Evolutionary conservation across 192 early-diverging fungal genomes (phyloP), one percentile per base, ranked within the genome.

Genomic region (Umbelopsis isabellina): DNA sequence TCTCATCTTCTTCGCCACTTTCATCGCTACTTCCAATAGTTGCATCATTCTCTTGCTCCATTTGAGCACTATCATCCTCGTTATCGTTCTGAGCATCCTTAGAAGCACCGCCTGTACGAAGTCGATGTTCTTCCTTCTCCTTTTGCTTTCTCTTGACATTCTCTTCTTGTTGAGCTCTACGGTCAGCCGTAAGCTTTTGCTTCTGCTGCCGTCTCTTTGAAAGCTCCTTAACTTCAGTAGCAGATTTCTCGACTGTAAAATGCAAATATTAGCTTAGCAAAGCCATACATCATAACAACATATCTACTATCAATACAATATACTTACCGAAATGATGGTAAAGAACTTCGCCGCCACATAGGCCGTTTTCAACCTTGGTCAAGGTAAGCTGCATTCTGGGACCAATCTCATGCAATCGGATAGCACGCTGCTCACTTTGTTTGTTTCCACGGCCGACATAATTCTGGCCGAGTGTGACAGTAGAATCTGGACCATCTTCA

Each of bases 301-400:
- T 50, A 67, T 35, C 7, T n/a, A 0, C n/a, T 44, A 12, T 15
- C 58, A 25, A 22, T 44, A n/a, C 10, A 9, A 58, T 25, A 15
- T n/a, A 81, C 87, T 75, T 85, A 92, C 89, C 72, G 71, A 88
- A 89, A 50, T 86, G 86, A 82, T 99, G 96, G 79, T 91, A 93
- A 27, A 99, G 78, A n/a, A 99, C 90, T 51, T 97, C 94, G 44
- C 96, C 97, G 46, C 88, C 90, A 71, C 95, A 95, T 66, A 99
- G 71, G 1, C 94, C 97, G 45, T 76, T 87, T 73, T 96, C 87
- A 49, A 99, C 91, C 85, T 99, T 99, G 66, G 93, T 75, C 51
- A 99, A 81, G 52, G 82, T 72, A 49, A 98, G 80, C 46, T 93
- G 87, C 88, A 99, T 88, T 33, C 96, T 85, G 25, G 97, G 97